Conservation (phyloP, 352 stramenopile species). For the Pythium diclinum region DNA sequence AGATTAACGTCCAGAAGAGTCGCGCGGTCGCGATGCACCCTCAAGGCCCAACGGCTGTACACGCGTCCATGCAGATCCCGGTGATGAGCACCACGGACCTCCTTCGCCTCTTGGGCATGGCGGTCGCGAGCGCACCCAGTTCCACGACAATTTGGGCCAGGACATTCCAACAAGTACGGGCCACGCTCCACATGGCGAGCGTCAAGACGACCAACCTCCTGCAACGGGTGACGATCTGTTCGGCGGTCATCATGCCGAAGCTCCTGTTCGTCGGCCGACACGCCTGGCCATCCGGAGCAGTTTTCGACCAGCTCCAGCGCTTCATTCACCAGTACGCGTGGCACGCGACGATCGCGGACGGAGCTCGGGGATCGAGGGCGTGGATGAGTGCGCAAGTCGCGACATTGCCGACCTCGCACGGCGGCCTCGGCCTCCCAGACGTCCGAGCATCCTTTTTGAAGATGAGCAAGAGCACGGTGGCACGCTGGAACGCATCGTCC, state of each 20-base stretch:
- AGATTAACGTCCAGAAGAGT: background rate
- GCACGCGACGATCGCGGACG: background rate
- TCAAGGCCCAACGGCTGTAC: background rate
- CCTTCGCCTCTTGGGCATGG: background rate
- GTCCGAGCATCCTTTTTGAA: background rate
- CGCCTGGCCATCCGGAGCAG: background rate
- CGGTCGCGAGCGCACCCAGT: background rate
- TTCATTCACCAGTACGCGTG: constrained; percentile 10
- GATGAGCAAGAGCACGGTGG: background rate
- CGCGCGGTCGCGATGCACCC: background rate
- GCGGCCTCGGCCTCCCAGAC: constrained; percentile 6
- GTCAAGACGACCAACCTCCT: constrained; percentile 6
- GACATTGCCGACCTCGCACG: background rate
- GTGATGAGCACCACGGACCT: background rate
- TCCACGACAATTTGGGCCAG: background rate
- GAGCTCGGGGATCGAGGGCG: background rate
- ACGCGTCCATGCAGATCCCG: background rate
- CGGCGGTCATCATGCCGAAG: constrained; percentile 12
- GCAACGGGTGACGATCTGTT: background rate
- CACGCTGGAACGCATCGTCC: background rate
- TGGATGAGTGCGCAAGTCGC: constrained; percentile 6
- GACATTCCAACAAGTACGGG: background rate
- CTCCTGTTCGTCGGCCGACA: constrained; percentile 7
- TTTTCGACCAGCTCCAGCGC: background rate
- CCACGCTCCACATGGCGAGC: background rate